phyloP scores from a whole-genome alignment of 345 rosid species.

The Rhodamnia argentea region DNA sequence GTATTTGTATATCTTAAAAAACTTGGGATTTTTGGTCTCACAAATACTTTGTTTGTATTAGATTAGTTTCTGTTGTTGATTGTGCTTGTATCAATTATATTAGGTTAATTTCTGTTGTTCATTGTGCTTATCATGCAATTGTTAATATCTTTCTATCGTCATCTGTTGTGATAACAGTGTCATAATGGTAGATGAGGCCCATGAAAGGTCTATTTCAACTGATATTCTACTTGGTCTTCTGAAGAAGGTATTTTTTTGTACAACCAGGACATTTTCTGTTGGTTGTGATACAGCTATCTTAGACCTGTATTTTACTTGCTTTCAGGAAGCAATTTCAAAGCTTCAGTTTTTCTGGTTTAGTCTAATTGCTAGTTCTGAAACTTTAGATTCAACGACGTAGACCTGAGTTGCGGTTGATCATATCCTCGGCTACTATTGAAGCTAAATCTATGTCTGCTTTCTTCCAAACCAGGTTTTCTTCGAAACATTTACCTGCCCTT shows the following conservation, averaged over 20 bases:
- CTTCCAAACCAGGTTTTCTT: constrained; percentile 59
- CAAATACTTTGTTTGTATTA: background rate
- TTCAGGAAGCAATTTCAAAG: background rate
- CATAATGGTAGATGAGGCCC: constrained; percentile 98
- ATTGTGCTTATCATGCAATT: background rate
- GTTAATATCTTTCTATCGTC: background rate
- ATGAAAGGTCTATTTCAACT: constrained; percentile 93
- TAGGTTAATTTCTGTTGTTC: background rate
- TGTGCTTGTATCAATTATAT: background rate
- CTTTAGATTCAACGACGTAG: constrained; percentile 76
- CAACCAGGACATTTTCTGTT: background rate
- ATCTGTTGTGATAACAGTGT: constrained; percentile 35
- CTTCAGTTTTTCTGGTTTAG: background rate
- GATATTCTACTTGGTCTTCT: constrained; percentile 91
- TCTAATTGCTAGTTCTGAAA: background rate
- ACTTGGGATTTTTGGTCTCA: background rate
- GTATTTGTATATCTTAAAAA: background rate
- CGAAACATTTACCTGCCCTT: background rate
- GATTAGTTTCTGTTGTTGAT: background rate
- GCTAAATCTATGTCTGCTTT: constrained; percentile 78
- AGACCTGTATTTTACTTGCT: background rate
- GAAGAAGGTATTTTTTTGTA: constrained; percentile 52
- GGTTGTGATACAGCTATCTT: background rate
- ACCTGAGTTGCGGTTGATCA: constrained; percentile 81
- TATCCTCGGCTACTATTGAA: constrained; percentile 96